A percentile compares a stretch with the other conserved stretches of the same genome.
Evolutionary conservation across 176 grass and related monocot species (phyloP).

Genomic region (Avena atlantica): DNA sequence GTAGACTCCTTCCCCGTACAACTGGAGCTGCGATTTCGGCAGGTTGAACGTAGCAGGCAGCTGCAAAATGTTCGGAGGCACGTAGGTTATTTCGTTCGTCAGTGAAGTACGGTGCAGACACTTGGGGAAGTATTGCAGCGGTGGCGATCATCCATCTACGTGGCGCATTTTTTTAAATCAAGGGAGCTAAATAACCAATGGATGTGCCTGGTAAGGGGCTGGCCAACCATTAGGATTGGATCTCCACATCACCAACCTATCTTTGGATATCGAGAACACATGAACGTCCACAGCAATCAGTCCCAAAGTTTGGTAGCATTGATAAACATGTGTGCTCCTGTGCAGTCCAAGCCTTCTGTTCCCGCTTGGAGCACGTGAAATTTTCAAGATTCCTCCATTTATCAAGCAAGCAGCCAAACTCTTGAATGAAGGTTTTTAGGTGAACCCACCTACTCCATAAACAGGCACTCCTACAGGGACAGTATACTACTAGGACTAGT

Average conservation of each 20-base stretch:
- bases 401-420: too few species aligned
- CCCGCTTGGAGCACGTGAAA: neutral
- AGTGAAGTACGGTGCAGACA: neutral
- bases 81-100: neutral
- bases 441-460: constrained; percentile 3
- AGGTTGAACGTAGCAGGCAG: constrained; percentile 95
- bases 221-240: neutral
- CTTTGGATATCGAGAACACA: neutral
- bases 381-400: too few species aligned
- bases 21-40: constrained; percentile 94
- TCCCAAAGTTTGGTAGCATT: too few species aligned
- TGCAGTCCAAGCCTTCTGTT: neutral
- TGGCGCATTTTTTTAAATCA: too few species aligned
- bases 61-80: constrained; percentile 44
- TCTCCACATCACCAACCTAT: neutral
- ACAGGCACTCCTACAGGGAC: too few species aligned
- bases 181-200: neutral
- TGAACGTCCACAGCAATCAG: too few species aligned
- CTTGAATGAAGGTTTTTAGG: neutral
- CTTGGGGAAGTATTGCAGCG: neutral
- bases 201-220: neutral
- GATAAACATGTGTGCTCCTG: neutral
- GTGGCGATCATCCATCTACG: neutral
- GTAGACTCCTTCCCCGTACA: constrained; percentile 86
- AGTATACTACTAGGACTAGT: too few species aligned